phyloP scores from a whole-genome alignment of 78 protist species.

The Chrysochromulina parva region DNA sequence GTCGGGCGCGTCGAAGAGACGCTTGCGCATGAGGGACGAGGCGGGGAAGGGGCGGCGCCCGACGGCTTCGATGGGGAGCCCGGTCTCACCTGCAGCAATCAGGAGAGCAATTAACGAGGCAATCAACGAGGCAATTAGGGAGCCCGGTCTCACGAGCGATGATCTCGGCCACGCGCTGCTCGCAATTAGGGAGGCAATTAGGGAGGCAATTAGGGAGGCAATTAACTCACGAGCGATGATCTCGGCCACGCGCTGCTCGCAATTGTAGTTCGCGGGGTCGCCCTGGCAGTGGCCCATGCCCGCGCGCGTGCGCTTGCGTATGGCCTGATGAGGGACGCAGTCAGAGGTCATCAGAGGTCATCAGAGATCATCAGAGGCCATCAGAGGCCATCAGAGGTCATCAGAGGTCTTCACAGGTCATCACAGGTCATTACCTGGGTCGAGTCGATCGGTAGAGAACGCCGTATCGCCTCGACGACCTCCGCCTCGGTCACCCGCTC shows the following conservation, averaged over 20 bases:
- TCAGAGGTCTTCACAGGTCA: too few relatives aligned
- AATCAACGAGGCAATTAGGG: too few relatives aligned
- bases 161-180: neutral
- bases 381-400: too few relatives aligned
- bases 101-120: too few relatives aligned
- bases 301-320: conserved; percentile 35
- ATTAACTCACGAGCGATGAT: neutral
- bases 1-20: neutral
- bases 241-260: neutral
- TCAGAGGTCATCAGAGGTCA: too few relatives aligned
- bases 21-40: neutral
- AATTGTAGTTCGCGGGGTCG: neutral
- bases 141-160: neutral
- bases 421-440: too few relatives aligned
- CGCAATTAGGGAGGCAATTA: neutral
- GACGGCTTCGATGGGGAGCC: neutral
- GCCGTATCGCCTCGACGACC: conserved; percentile 4
- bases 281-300: conserved; percentile 37
- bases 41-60: conserved; percentile 9
- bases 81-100: neutral
- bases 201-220: neutral
- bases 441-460: neutral
- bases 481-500: conserved; percentile 34
- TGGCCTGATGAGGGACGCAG: neutral
- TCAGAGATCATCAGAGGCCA: too few relatives aligned